Percentiles rank a stretch among this genome's conserved stretches.
Conservation (phyloP, 306 rosid species). For the Dryas octopetala region DNA sequence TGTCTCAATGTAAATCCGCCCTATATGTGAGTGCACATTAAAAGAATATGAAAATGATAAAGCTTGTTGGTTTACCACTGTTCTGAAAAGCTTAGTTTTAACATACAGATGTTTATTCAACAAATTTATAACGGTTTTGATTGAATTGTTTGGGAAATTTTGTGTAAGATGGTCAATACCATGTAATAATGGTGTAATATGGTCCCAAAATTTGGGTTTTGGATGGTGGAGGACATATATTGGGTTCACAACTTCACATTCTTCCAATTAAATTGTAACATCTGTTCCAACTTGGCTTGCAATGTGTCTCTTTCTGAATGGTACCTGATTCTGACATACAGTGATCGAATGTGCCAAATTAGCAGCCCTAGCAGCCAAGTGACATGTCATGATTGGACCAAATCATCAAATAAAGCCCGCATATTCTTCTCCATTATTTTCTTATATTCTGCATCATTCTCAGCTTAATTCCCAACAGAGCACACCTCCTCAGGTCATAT, state of each 20-base stretch:
- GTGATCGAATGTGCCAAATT: slow-evolving; percentile 8
- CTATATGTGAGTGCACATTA: too few relatives aligned
- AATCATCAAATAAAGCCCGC: background rate
- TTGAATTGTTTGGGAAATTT: too few relatives aligned
- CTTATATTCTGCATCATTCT: background rate
- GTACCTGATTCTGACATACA: slow-evolving; percentile 26
- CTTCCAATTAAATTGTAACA: background rate
- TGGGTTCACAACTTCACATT: background rate
- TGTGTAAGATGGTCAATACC: too few relatives aligned
- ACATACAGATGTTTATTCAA: too few relatives aligned
- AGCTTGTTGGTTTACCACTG: too few relatives aligned
- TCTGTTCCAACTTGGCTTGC: slow-evolving; percentile 21
- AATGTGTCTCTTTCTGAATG: slow-evolving; percentile 11
- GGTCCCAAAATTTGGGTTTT: background rate
- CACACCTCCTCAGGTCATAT: background rate
- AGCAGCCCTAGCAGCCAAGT: slow-evolving; percentile 12
- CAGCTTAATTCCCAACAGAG: background rate
- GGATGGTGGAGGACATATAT: background rate
- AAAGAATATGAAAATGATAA: too few relatives aligned
- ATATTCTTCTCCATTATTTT: slow-evolving; percentile 16
- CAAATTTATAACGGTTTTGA: too few relatives aligned
- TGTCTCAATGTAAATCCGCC: too few relatives aligned
- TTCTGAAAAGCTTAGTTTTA: too few relatives aligned
- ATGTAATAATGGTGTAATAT: background rate
- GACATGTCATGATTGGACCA: slow-evolving; percentile 8